Conservation (phyloP, 1,139 yeast species). For the Yamadazyma taylorii region DNA sequence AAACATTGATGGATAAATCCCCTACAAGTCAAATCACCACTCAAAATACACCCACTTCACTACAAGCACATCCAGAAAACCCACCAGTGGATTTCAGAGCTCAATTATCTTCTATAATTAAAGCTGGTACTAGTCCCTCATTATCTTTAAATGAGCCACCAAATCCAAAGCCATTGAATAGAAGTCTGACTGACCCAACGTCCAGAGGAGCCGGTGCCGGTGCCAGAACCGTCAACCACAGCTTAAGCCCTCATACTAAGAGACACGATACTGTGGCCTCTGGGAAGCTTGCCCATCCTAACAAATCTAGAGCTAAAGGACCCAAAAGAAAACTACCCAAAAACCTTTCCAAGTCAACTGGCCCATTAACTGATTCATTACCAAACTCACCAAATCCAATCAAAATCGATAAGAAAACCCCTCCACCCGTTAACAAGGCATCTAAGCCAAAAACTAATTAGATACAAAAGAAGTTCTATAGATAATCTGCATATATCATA, state of each 20-base stretch:
- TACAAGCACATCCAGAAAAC: too few species aligned
- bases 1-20: background rate
- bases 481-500: conserved; percentile 12
- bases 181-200: conserved; percentile 6
- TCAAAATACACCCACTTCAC: background rate
- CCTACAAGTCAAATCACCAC: conserved; percentile 3
- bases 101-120: conserved; percentile 15
- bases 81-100: conserved; percentile 13
- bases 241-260: background rate
- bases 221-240: conserved; percentile 2
- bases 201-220: too few species aligned
- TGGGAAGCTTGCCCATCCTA: conserved; percentile 53
- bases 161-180: conserved; percentile 2
- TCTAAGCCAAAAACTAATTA: conserved; percentile 28
- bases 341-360: conserved; percentile 11
- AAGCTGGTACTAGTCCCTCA: conserved; percentile 15
- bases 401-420: conserved; percentile 16
- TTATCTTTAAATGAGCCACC: conserved; percentile 4
- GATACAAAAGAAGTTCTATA: conserved; percentile 18
- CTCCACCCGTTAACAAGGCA: conserved; percentile 31
- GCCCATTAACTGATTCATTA: too few species aligned
- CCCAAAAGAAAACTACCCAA: conserved; percentile 74
- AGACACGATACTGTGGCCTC: conserved; percentile 12
- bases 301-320: conserved; percentile 66
- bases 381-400: conserved; percentile 3